Percentiles rank a stretch among this genome's conserved stretches.
These are phyloP conservation scores for Geranium rotundifolium DNA, from an alignment of 345 rosid species.

Conservation along the genomic window DNA sequence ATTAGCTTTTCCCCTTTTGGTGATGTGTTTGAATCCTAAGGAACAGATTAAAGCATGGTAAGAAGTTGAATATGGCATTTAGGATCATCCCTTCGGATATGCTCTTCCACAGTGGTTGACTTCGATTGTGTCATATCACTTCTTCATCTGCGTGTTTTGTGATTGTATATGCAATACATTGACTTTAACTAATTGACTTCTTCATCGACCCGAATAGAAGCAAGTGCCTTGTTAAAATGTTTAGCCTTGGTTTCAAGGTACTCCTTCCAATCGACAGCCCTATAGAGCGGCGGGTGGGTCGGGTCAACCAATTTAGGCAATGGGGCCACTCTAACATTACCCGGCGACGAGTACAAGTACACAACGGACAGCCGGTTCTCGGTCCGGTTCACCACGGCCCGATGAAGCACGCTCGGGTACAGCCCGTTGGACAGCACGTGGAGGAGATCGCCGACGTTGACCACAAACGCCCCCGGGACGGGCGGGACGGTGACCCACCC, in stretches of 20 bases:
- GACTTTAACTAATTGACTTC: too few species aligned
- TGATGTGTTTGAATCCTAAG: too few species aligned
- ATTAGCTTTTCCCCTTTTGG: too few species aligned
- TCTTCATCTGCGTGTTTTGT: too few species aligned
- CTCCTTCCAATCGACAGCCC: slow-evolving; percentile 70
- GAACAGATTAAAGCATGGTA: too few species aligned
- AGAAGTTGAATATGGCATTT: too few species aligned
- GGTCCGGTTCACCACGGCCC: slow-evolving; percentile 62
- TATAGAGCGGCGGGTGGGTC: slow-evolving; percentile 48
- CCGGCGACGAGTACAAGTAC: slow-evolving; percentile 65
- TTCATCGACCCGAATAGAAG: slow-evolving; percentile 15
- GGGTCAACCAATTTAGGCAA: slow-evolving; percentile 44
- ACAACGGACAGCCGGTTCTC: slow-evolving; percentile 44
- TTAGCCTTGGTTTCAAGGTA: slow-evolving; percentile 66
- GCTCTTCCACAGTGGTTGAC: too few species aligned
- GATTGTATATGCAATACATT: too few species aligned
- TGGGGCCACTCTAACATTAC: slow-evolving; percentile 43
- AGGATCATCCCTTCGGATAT: too few species aligned
- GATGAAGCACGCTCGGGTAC: slow-evolving; percentile 65
- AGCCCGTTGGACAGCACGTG: slow-evolving; percentile 75
- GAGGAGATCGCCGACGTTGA: slow-evolving; percentile 71
- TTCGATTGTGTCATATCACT: too few species aligned
- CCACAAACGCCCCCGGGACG: slow-evolving; percentile 42
- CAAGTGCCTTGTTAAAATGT: slow-evolving; percentile 46
- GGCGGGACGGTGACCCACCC: slow-evolving; percentile 80